Percentiles rank a stretch among this genome's conserved stretches.
Evolutionary conservation across 1,284 basidiomycete genomes (phyloP).

Genomic region (Coniophora puteana): DNA sequence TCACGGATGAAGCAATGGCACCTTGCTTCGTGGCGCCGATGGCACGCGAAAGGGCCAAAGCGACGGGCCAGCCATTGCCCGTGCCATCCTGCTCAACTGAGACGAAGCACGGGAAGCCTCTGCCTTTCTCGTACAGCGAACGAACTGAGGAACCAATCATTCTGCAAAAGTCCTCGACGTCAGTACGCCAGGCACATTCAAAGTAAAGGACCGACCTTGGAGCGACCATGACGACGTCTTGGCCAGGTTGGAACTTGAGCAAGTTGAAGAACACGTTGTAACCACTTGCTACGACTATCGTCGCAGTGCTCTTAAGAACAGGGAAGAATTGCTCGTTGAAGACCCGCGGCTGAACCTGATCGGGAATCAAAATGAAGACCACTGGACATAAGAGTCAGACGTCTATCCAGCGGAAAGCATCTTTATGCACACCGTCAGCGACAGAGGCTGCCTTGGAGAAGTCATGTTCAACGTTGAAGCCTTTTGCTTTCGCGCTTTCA

Average conservation of each 20-base stretch:
- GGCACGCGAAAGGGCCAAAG: constrained; percentile 51
- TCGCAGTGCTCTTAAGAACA: constrained; percentile 42
- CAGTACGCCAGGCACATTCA: constrained; percentile 1
- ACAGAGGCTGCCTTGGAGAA: constrained; percentile 52
- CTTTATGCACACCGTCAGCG: constrained; percentile 45
- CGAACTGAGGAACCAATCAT: constrained; percentile 67
- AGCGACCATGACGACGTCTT: constrained; percentile 65
- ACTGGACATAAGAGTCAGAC: constrained; percentile 30
- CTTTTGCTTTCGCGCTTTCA: constrained; percentile 51
- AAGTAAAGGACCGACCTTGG: constrained; percentile 40
- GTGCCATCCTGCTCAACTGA: constrained; percentile 63
- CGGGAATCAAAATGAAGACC: constrained; percentile 58
- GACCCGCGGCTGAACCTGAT: constrained; percentile 58
- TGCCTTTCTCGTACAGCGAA: constrained; percentile 54
- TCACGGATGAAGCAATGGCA: constrained; percentile 60
- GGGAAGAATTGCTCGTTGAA: constrained; percentile 55
- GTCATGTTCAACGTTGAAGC: constrained; percentile 54
- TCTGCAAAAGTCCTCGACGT: constrained; percentile 24
- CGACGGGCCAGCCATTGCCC: constrained; percentile 41
- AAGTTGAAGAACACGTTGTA: constrained; percentile 65
- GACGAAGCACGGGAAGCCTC: constrained; percentile 63
- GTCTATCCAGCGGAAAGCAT: constrained; percentile 2
- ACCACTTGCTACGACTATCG: constrained; percentile 59
- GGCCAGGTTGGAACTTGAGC: constrained; percentile 48
- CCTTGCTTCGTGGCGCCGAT: constrained; percentile 65